phyloP scores from a whole-genome alignment of 768 basidiomycete species.

The Coprinellus micaceus region DNA sequence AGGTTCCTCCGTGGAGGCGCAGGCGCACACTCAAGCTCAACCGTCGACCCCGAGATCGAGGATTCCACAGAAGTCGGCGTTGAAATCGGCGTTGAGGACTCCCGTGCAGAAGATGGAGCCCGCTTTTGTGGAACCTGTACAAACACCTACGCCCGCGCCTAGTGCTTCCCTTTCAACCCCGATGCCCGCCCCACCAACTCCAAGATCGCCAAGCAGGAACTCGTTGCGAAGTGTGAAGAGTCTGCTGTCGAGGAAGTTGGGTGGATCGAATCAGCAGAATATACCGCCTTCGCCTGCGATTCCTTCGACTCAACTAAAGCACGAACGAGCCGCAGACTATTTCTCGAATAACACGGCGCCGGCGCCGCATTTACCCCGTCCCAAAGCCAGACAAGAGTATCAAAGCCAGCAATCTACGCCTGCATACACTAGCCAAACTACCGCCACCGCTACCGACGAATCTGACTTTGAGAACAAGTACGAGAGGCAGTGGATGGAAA shows the following conservation, averaged over 20 bases:
- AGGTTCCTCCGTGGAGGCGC: too few species aligned
- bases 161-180: too few species aligned
- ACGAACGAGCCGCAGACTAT: background rate
- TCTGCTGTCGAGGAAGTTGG: conserved; percentile 6
- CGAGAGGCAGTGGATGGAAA: conserved; percentile 34
- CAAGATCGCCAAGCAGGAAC: background rate
- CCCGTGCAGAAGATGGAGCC: conserved; percentile 1
- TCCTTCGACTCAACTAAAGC: background rate
- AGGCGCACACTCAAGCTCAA: background rate
- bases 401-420: too few species aligned
- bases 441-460: conserved; percentile 39
- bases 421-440: too few species aligned
- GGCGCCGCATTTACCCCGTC: conserved; percentile 1
- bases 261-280: background rate
- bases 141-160: background rate
- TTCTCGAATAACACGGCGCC: background rate
- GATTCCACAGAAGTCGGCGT: conserved; percentile 2
- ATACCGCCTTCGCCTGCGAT: background rate
- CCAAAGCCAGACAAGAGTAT: background rate
- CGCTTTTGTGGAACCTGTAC: background rate
- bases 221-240: conserved; percentile 14
- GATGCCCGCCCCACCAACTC: background rate
- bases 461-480: conserved; percentile 43
- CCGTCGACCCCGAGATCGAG: background rate
- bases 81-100: conserved; percentile 9